A percentile compares a stretch with the other conserved stretches of the same genome.
These are phyloP conservation scores for Coemansia javaensis DNA, from an alignment of 192 early-diverging fungal species.

Conservation along the genomic window DNA sequence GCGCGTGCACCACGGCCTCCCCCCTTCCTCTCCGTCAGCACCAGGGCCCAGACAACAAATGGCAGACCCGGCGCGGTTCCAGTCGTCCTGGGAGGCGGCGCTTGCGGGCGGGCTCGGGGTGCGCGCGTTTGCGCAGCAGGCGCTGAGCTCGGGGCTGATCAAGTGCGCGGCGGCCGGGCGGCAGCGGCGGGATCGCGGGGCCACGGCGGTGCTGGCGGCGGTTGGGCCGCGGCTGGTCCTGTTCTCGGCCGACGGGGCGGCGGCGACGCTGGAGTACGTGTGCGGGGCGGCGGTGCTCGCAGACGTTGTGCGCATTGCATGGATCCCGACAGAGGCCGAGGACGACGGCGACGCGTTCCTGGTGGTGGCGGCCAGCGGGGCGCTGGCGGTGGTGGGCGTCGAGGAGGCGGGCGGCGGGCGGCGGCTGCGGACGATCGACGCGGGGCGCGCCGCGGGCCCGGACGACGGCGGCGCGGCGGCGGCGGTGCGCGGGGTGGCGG, in stretches of 20 bases:
- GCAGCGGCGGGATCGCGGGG: not conserved
- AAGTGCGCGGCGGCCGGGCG: conserved; percentile 12
- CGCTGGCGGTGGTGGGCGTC: conserved; percentile 5
- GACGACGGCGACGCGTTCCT: conserved; percentile 3
- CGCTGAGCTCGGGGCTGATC: conserved; percentile 24
- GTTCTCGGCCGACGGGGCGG: conserved; percentile 5
- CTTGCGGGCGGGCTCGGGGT: not conserved
- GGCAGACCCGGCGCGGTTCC: conserved; percentile 6
- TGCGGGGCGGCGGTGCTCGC: conserved; percentile 20
- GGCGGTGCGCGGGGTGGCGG: conserved; percentile 10
- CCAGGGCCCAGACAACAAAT: conserved; percentile 1
- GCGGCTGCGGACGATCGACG: not conserved
- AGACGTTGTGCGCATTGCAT: conserved; percentile 12
- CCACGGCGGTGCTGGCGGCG: conserved; percentile 12
- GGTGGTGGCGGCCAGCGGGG: conserved; percentile 11
- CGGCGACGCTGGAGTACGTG: conserved; percentile 4
- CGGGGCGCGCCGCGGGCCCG: not conserved
- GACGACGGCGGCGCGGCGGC: not conserved
- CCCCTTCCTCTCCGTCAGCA: not conserved
- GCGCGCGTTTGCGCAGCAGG: conserved; percentile 16
- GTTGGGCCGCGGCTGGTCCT: conserved; percentile 15
- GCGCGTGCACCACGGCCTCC: too few relatives aligned
- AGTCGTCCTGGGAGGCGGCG: conserved; percentile 22
- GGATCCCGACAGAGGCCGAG: not conserved
- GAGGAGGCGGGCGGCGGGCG: conserved; percentile 1